Percentiles rank a stretch among this genome's conserved stretches.
These are phyloP conservation scores for Ustilago bromivora DNA, from an alignment of 1,284 basidiomycete genomes.

Conservation along the genomic window DNA sequence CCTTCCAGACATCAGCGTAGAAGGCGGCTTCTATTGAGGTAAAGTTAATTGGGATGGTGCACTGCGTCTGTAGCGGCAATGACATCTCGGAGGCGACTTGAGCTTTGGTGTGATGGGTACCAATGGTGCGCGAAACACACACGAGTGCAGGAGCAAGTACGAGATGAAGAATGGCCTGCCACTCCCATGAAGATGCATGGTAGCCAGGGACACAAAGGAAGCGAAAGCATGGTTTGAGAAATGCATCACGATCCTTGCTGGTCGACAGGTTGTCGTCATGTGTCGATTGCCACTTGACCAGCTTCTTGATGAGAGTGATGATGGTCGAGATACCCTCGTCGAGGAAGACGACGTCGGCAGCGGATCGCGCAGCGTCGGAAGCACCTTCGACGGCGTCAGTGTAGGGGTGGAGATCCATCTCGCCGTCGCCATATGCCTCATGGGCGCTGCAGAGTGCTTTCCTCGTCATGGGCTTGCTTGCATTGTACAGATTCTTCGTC, in stretches of 20 bases:
- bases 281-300: too few relatives aligned
- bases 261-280: too few relatives aligned
- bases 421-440: slow-evolving; percentile 46
- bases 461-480: slow-evolving; percentile 18
- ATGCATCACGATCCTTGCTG: too few relatives aligned
- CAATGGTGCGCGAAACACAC: slow-evolving; percentile 43
- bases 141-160: slow-evolving; percentile 51
- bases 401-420: slow-evolving; percentile 34
- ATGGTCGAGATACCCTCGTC: too few relatives aligned
- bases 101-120: slow-evolving; percentile 77
- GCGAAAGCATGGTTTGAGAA: slow-evolving; percentile 52
- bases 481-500: slow-evolving; percentile 24
- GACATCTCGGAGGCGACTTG: slow-evolving; percentile 80
- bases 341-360: too few relatives aligned
- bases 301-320: too few relatives aligned
- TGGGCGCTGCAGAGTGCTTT: slow-evolving; percentile 16
- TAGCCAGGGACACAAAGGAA: slow-evolving; percentile 57
- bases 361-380: too few relatives aligned
- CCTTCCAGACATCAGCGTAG: slow-evolving; percentile 60
- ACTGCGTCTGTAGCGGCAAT: slow-evolving; percentile 78
- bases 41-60: slow-evolving; percentile 63
- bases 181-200: slow-evolving; percentile 14
- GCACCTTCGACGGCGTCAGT: slow-evolving; percentile 15
- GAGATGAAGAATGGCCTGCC: slow-evolving; percentile 73
- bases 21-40: slow-evolving; percentile 63